A percentile compares a stretch with the other conserved stretches of the same genome.
These are phyloP conservation scores for Aspergillus steynii DNA, from an alignment of 495 filamentous ascomycete genomes.

Conservation along the genomic window DNA sequence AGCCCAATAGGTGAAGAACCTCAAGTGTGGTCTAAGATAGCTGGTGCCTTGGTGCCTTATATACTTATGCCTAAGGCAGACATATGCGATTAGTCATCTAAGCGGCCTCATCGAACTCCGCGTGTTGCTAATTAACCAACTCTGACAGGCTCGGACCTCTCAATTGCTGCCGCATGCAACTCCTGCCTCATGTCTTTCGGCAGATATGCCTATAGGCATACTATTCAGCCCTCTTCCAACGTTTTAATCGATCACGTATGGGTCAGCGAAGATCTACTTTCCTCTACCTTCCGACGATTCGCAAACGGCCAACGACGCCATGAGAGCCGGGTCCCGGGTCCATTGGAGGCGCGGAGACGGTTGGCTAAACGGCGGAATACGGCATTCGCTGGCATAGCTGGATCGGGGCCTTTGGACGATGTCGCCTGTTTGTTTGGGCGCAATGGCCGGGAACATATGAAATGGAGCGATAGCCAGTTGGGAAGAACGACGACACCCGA, in stretches of 20 bases:
- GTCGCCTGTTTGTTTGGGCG: conserved; percentile 44
- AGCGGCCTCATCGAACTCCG: conserved; percentile 2
- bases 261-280: conserved; percentile 56
- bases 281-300: conserved; percentile 51
- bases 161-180: conserved; percentile 32
- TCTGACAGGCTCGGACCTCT: conserved; percentile 12
- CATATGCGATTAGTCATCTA: conserved; percentile 11
- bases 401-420: conserved; percentile 31
- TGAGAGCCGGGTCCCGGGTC: conserved; percentile 58
- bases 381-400: conserved; percentile 39
- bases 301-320: conserved; percentile 42
- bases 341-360: conserved; percentile 58
- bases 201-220: conserved; percentile 48
- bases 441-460: conserved; percentile 48
- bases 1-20: no score
- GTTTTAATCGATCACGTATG: conserved; percentile 45
- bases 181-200: conserved; percentile 42
- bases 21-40: no score
- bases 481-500: conserved; percentile 25
- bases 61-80: conserved; percentile 6
- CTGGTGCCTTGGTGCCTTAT: not conserved
- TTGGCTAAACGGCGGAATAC: conserved; percentile 52
- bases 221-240: conserved; percentile 29
- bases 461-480: conserved; percentile 40
- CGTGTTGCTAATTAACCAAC: conserved; percentile 8